Base-by-base conservation (phyloP, 2,329 filamentous ascomycete genomes). In the Gliomastix tumulicola region DNA sequence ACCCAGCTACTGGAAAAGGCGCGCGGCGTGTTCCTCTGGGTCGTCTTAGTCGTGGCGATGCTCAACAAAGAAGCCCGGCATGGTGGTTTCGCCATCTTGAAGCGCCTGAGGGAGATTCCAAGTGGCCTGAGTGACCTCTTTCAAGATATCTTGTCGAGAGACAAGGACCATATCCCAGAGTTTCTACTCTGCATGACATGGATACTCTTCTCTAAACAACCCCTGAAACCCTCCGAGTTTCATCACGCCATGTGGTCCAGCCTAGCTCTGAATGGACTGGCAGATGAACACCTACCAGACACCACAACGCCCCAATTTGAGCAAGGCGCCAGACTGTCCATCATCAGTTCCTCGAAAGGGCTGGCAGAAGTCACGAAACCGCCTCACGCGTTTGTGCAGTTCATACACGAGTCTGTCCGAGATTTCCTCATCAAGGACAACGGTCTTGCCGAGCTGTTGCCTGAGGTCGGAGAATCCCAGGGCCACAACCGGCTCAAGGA, bases 381-480 rank as follows among this genome's bases (percentile, higher is more conserved):
- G 0, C 44, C 51, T 11, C 4, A 19, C 0, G 43, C 48, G 0
- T 61, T 44, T 0, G 64, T 74, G 1, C 71, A 76, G 39, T 76
- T 74, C 46, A 73, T 74, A 6, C 69, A 75, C 28, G 66, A 73
- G 42, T 70, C 69, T 0, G 66, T 74, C 0, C 48, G 59, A 2
- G 68, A 73, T 11, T 73, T 66, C 32, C 51, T 74, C 0, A 19
- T 68, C 4, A 57, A 57, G 7, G 56, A 60, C 3, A 41, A 47
- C 0, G 62, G 65, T 0, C 41, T 63, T 0, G 7, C 33, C 0
- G 35, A 50, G 1, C 13, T 65, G 0, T 59, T 52, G 51, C 50
- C 60, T 4, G 53, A 60, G 2, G 39, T 58, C 23, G 41, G 35
- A n/a, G 37, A 53, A 19, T 48, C 53, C 1, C 36, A 44, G 23